Evolutionary conservation across 1,284 basidiomycete species (phyloP), one percentile per base, ranked within the genome.

Genomic region (Anthracocystis walkeri): DNA sequence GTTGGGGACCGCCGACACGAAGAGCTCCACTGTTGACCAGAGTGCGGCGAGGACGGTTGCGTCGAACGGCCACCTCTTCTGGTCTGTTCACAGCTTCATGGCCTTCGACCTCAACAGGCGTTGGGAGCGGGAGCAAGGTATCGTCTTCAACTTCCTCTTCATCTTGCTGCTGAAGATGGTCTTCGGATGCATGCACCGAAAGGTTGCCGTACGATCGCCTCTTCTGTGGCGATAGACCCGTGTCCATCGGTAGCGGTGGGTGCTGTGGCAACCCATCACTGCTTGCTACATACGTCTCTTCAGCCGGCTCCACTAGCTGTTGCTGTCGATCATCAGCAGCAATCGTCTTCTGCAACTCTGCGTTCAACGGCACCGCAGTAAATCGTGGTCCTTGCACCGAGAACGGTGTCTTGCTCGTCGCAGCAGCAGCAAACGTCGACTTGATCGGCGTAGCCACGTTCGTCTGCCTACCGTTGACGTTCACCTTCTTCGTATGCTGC

Each of bases 1-100:
- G 50, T 6, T 25, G 25, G 12, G 7, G 44, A 12, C 11, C 14
- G 8, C 42, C 50, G 1, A 58, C 31, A 2, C 73, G 73, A 18
- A 75, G 51, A 1, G 73, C 57, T 23, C 73, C 73, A 20, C 73
- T 75, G 58, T 75, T 75, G 73, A 75, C 67, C 5, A 75, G 60
- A 16, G 73, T 71, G 14, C 45, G 53, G 3, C 73, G 59, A 12
- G 73, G 64, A 27, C 64, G 56, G n/a, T 64, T 64, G 38, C 67
- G 63, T 38, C 57, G 41, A 12, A 56, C 48, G 7, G 64, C 54
- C 21, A 49, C 46, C 21, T 61, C 49, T 29, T 33, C 45, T 7
- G 45, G 33, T 27, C 33, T 38, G 7, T 20, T 11, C 20, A 8
- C 31, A 2, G 12, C 25, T 12, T 63, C 62, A 23, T 51, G 53